A percentile compares a stretch with the other conserved stretches of the same genome.
These are phyloP conservation scores for Dendrobium nobile DNA, from an alignment of 106 monocot genomes.

Conservation along the genomic window DNA sequence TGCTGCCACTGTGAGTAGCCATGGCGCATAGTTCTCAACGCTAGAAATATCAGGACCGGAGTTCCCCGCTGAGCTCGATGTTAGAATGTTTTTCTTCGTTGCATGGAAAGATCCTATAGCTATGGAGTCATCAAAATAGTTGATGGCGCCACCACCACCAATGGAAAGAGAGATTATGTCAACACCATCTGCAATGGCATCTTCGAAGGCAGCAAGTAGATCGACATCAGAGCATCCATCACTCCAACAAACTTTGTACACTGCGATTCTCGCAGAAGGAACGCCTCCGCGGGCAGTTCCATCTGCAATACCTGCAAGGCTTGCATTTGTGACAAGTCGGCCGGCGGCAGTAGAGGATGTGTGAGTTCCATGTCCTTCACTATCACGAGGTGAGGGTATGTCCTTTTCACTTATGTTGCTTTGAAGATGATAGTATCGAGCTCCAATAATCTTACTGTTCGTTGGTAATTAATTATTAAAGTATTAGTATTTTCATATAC, in stretches of 20 bases:
- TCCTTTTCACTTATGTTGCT: not conserved
- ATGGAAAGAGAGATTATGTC: slow-evolving; percentile 36
- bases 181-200: slow-evolving; percentile 36
- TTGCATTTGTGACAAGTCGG: not conserved
- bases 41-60: slow-evolving; percentile 6
- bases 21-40: slow-evolving; percentile 20
- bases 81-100: slow-evolving; percentile 24
- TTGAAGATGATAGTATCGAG: slow-evolving; percentile 12
- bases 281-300: slow-evolving; percentile 26
- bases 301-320: slow-evolving; percentile 17
- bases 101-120: slow-evolving; percentile 41
- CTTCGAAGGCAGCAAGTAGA: slow-evolving; percentile 32
- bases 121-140: slow-evolving; percentile 17
- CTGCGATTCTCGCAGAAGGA: slow-evolving; percentile 23
- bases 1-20: slow-evolving; percentile 24
- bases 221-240: slow-evolving; percentile 15
- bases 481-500: too few species aligned
- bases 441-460: slow-evolving; percentile 10
- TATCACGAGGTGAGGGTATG: slow-evolving; percentile 12
- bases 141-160: not conserved
- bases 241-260: slow-evolving; percentile 30
- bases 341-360: slow-evolving; percentile 29
- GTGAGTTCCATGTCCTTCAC: slow-evolving; percentile 36
- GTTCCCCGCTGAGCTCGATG: slow-evolving; percentile 28
- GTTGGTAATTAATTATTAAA: not conserved